These are phyloP conservation scores for Nicotiana obtusifolia DNA, from an alignment of 257 asterid genomes.

Conservation along the genomic window DNA sequence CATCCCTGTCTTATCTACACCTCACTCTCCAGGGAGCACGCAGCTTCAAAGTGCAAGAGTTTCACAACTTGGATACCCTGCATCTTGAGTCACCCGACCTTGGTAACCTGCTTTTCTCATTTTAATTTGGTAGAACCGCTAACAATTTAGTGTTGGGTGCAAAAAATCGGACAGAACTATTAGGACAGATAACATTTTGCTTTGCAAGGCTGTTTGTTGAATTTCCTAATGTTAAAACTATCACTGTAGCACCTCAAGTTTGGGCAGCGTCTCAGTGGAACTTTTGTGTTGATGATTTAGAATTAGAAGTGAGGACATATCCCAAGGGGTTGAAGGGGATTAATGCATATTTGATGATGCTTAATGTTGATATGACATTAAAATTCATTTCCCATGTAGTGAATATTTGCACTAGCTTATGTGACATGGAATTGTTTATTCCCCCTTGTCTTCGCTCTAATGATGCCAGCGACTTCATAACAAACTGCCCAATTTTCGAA, in stretches of 20 bases:
- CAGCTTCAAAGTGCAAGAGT: conserved; percentile 39
- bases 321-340: conserved; percentile 52
- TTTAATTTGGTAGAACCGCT: conserved; percentile 44
- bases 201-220: conserved; percentile 36
- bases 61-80: conserved; percentile 39
- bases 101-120: conserved; percentile 30
- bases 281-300: conserved; percentile 26
- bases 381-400: conserved; percentile 38
- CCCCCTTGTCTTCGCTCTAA: conserved; percentile 57
- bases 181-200: conserved; percentile 32
- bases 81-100: conserved; percentile 56
- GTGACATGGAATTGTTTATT: conserved; percentile 39
- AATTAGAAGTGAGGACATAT: conserved; percentile 17
- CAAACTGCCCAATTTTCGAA: conserved; percentile 35
- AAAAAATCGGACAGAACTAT: conserved; percentile 32
- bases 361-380: conserved; percentile 49
- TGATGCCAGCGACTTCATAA: conserved; percentile 48
- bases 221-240: conserved; percentile 50
- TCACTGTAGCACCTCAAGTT: conserved; percentile 48
- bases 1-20: conserved; percentile 38
- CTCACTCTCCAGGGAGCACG: conserved; percentile 44
- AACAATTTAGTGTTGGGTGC: conserved; percentile 43
- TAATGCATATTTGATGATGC: conserved; percentile 52
- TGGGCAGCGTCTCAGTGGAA: conserved; percentile 59
- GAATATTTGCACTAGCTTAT: conserved; percentile 42